Conservation (phyloP, 2,329 filamentous ascomycete species). For the Xylaria sp. region DNA sequence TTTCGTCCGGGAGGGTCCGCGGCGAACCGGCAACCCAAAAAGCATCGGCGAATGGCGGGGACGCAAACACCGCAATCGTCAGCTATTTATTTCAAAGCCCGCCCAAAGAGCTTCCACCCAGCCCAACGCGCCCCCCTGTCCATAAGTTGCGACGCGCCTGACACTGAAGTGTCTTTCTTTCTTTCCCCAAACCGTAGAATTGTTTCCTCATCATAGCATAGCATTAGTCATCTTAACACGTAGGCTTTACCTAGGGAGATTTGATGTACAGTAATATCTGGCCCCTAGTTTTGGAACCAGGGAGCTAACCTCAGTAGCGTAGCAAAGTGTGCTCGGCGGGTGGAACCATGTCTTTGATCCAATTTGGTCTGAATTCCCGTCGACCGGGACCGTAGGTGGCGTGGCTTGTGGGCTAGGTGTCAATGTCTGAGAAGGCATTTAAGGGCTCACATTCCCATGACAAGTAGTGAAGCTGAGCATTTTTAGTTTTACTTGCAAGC, state of each 20-base stretch:
- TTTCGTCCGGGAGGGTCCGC: not conserved
- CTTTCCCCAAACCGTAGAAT: not conserved
- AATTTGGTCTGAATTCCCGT: not conserved
- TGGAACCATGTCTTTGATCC: constrained; percentile 2
- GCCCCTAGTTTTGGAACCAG: constrained; percentile 26
- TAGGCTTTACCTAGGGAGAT: not conserved
- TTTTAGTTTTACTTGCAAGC: not conserved
- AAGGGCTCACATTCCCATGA: not conserved
- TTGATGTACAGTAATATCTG: constrained; percentile 30
- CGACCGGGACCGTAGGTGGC: not conserved
- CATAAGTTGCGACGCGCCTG: not conserved
- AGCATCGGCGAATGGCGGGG: not conserved
- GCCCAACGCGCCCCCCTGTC: not conserved
- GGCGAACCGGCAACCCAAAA: not conserved
- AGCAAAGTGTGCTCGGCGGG: constrained; percentile 3
- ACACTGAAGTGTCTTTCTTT: not conserved
- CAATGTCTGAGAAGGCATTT: constrained; percentile 11
- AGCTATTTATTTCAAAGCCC: not conserved
- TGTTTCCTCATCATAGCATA: not conserved
- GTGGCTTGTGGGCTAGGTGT: not conserved
- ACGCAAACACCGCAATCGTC: not conserved
- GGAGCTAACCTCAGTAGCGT: constrained; percentile 1
- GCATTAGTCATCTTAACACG: constrained; percentile 13
- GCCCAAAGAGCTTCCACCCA: not conserved
- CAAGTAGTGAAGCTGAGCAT: not conserved